phyloP scores from a whole-genome alignment of 345 rosid genomes.

The Alliaria petiolata region DNA sequence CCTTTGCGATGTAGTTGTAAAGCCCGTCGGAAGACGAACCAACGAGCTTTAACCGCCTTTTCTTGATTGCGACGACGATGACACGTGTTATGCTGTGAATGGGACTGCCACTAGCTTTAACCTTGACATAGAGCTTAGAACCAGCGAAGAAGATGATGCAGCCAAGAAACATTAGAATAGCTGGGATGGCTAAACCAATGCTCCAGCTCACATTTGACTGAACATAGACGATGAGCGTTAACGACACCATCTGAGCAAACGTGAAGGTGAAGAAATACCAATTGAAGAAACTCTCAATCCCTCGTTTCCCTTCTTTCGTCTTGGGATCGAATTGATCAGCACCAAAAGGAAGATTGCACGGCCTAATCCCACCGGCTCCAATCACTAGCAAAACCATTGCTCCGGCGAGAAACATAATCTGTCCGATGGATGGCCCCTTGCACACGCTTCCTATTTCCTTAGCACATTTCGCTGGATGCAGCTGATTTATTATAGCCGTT shows the following conservation, averaged over 20 bases:
- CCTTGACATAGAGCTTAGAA: slow-evolving; percentile 66
- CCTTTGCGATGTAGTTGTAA: slow-evolving; percentile 22
- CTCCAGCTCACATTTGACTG: slow-evolving; percentile 78
- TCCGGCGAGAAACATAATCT: slow-evolving; percentile 46
- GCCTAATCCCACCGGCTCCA: slow-evolving; percentile 84
- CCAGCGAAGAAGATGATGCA: slow-evolving; percentile 54
- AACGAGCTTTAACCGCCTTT: slow-evolving; percentile 38
- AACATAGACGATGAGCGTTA: slow-evolving; percentile 67
- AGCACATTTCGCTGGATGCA: slow-evolving; percentile 54
- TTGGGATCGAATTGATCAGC: slow-evolving; percentile 71
- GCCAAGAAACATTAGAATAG: slow-evolving; percentile 59
- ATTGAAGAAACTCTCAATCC: slow-evolving; percentile 75
- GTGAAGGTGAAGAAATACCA: slow-evolving; percentile 87
- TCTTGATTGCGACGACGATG: slow-evolving; percentile 45
- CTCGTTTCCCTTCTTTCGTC: slow-evolving; percentile 60
- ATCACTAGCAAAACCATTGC: slow-evolving; percentile 50
- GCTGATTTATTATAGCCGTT: slow-evolving; percentile 45
- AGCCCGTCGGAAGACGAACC: slow-evolving; percentile 20
- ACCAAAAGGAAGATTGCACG: slow-evolving; percentile 74
- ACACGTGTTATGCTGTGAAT: slow-evolving; percentile 53
- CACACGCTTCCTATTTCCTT: slow-evolving; percentile 37
- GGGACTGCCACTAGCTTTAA: slow-evolving; percentile 70
- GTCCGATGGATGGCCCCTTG: slow-evolving; percentile 55
- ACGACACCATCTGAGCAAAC: slow-evolving; percentile 64
- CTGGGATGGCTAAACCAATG: slow-evolving; percentile 69